Evolutionary conservation across 768 basidiomycete species (phyloP), one percentile per base, ranked within the genome.

Genomic region (Psilocybe cubensis): DNA sequence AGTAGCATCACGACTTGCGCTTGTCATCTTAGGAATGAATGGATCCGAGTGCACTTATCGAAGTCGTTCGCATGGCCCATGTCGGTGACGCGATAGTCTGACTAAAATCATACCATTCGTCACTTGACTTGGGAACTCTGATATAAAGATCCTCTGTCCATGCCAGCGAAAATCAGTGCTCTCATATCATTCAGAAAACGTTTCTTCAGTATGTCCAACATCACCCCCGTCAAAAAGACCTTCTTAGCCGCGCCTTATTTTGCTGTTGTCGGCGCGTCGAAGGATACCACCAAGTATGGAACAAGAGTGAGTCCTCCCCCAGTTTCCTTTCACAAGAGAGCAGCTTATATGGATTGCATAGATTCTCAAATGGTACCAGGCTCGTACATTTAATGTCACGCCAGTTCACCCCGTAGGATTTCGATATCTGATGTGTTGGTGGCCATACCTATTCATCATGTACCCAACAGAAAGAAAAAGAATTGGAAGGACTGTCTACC

Each of bases 211-310:
- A 67, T 71, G 61, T 59, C 65, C 28, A 65, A 61, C 31, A 63
- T 73, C 20, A 64, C 67, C 56, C 66, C 73, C 60, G 65, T 75
- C 41, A 78, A 86, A 56, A 81, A 82, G 56, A 74, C 79, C 63
- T 94, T 94, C 72, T 68, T 94, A 40, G 75, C 81, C 7, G 81
- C 84, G 11, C 77, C 87, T 5, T 68, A 76, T 58, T 95, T 81
- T 54, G 93, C 91, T 28, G 92, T 94, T 24, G 84, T 92, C 12
- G 92, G 93, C 21, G 91, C 91, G 3, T 93, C 90, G 42, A 92
- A 86, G 60, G 88, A 94, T 71, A 79, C 83, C 64, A 76, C 76
- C 55, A 94, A 94, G 75, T 91, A 78, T 68, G 92, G 93, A 27
- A 91, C 89, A 53, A 90, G 85, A 79, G 92, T 79, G 54, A 29